Evolutionary conservation across 1,139 yeast genomes (phyloP), one percentile per base, ranked within the genome.

Genomic region (Hansenula lynferdii): DNA sequence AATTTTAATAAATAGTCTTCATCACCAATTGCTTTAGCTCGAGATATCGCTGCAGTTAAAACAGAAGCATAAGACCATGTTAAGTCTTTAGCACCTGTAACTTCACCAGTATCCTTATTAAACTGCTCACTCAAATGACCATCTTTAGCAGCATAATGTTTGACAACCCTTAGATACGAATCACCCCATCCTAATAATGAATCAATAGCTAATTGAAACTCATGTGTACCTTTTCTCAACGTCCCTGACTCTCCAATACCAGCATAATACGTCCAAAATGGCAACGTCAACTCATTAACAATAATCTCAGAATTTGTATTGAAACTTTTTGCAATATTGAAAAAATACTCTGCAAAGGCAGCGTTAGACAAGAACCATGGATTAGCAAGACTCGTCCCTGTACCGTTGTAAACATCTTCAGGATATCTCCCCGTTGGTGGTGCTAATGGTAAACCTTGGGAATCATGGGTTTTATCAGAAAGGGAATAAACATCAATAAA

Each of bases 341-440:
- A 67, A 8, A 61, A 43, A 21, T 56, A 40, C 36, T 57, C 54
- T 1, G 94, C 73, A 2, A 89, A 86, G 3, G 89, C 68, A 0
- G 90, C 78, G 0, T 96, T 87, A 20, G 90, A 70, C 41, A 89
- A 71, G 55, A 87, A 89, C 97, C 96, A 89, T 4, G 97, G 96
- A 52, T 89, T 89, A 5, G 96, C 96, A 49, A 77, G 80, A 12
- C 83, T 70, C 0, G 72, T 67, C 0, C 77, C 80, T 42, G 72
- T 68, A 0, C 96, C 96, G 58, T 87, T 84, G 57, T 89, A 89
- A 12, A 82, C 62, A 60, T 89, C 97, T 54, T 87, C 96, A 0
- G 96, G 95, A 54, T 89, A 89, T 53, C 97, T 68, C 3, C 97
- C 97, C 32, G 87, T 63, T 0, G 85, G 95, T 27, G 80, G 77